Percentiles rank a stretch among this genome's conserved stretches.
Conservation (phyloP, 148 eudicot genomes). For the Rhododendron griersonianum region DNA sequence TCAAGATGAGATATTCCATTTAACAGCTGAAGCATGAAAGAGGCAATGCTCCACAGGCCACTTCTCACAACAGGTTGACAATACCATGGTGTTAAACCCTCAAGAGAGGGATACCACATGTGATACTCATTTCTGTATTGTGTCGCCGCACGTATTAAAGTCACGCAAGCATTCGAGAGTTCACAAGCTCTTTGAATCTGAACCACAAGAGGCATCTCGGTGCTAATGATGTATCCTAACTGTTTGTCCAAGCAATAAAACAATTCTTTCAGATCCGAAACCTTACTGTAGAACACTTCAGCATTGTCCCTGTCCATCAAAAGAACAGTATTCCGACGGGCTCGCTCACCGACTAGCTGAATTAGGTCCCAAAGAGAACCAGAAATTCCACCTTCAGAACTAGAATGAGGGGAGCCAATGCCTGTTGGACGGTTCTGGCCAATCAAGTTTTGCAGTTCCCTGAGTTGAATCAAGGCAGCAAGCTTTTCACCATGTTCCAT, state of each 20-base stretch:
- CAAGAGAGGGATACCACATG: slow-evolving; percentile 91
- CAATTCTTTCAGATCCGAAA: slow-evolving; percentile 80
- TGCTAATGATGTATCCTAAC: slow-evolving; percentile 48
- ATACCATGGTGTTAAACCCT: slow-evolving; percentile 92
- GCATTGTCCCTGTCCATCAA: slow-evolving; percentile 98
- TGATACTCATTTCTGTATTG: slow-evolving; percentile 74
- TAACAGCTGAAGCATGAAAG: slow-evolving; percentile 62
- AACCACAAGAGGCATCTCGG: slow-evolving; percentile 51
- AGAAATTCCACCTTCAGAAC: slow-evolving; percentile 46
- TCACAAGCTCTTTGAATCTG: slow-evolving; percentile 85
- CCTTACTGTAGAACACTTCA: slow-evolving; percentile 93
- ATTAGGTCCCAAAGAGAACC: slow-evolving; percentile 94
- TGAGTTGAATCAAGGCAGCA: slow-evolving; percentile 77
- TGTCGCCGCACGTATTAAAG: slow-evolving; percentile 52
- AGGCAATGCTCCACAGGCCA: slow-evolving; percentile 88
- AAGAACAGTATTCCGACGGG: slow-evolving; percentile 83
- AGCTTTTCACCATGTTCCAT: slow-evolving; percentile 99
- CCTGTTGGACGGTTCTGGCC: slow-evolving; percentile 52
- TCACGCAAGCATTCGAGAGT: slow-evolving; percentile 70
- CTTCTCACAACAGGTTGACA: slow-evolving; percentile 59
- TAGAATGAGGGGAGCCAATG: slow-evolving; percentile 33
- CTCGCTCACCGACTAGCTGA: slow-evolving; percentile 88
- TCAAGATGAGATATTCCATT: slow-evolving; percentile 53
- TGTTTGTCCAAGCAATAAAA: slow-evolving; percentile 78
- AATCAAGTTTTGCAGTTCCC: slow-evolving; percentile 72